phyloP scores from a whole-genome alignment of 2,329 filamentous ascomycete genomes.

The Neoarthrinium moseri region DNA sequence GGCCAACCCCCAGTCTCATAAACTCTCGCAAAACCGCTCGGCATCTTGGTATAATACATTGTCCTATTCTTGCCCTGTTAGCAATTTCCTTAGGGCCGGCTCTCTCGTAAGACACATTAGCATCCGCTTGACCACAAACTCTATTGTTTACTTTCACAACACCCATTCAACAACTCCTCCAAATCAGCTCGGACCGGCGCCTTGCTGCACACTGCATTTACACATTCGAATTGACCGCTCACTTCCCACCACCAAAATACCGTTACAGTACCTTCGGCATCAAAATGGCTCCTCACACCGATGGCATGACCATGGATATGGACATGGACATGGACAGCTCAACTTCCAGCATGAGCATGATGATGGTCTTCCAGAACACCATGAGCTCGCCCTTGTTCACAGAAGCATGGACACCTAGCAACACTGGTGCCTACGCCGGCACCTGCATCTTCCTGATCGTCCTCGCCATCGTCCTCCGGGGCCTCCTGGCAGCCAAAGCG shows the following conservation, averaged over 20 bases:
- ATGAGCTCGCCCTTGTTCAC: conserved; percentile 56
- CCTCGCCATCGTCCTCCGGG: conserved; percentile 68
- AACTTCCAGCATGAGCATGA: conserved; percentile 34
- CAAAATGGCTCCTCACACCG: not conserved
- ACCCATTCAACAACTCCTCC: too few species aligned
- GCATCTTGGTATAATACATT: conserved; percentile 8
- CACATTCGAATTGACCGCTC: not conserved
- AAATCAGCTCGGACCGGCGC: conserved; percentile 7
- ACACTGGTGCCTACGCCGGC: conserved; percentile 72
- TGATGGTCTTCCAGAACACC: conserved; percentile 58
- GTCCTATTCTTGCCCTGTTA: not conserved
- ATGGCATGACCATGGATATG: conserved; percentile 16
- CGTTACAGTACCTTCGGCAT: too few species aligned
- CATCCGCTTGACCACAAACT: too few species aligned
- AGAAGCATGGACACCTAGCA: conserved; percentile 69
- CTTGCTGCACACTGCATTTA: conserved; percentile 1
- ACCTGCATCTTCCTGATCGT: conserved; percentile 90
- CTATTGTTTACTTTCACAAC: too few species aligned
- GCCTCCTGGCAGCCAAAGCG: conserved; percentile 69
- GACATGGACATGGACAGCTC: conserved; percentile 20
- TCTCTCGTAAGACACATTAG: not conserved
- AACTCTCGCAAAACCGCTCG: conserved; percentile 6
- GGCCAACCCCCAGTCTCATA: not conserved
- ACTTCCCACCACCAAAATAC: too few species aligned
- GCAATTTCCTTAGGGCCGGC: not conserved